Conservation (phyloP, 495 filamentous ascomycete genomes). For the Penicillium argentinense region DNA sequence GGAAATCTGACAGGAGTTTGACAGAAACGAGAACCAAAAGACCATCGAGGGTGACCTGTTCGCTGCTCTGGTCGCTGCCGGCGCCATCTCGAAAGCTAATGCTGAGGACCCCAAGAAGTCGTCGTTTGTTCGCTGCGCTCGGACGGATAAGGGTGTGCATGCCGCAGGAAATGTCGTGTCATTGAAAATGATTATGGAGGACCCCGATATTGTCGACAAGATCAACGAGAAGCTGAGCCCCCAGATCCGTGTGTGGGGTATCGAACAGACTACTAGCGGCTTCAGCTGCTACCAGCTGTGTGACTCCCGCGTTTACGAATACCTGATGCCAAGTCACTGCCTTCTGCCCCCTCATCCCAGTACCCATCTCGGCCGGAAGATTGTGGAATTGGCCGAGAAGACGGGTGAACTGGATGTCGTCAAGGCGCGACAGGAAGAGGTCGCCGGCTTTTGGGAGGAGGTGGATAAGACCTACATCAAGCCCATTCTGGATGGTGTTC, state of each 20-base stretch:
- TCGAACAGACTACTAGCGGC: slow-evolving; percentile 75
- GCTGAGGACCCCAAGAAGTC: slow-evolving; percentile 96
- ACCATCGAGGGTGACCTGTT: slow-evolving; percentile 98
- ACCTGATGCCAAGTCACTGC: slow-evolving; percentile 86
- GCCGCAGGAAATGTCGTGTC: slow-evolving; percentile 96
- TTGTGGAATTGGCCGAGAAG: slow-evolving; percentile 70
- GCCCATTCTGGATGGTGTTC: slow-evolving; percentile 63
- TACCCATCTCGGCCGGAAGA: slow-evolving; percentile 76
- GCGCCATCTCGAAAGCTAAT: slow-evolving; percentile 94
- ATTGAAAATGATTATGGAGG: slow-evolving; percentile 93
- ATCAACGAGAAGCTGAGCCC: slow-evolving; percentile 83
- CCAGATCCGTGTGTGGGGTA: slow-evolving; percentile 93
- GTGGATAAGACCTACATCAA: slow-evolving; percentile 74
- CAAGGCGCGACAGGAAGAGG: slow-evolving; percentile 68
- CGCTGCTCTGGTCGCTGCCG: slow-evolving; percentile 80
- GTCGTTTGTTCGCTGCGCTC: slow-evolving; percentile 85
- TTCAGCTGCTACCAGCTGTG: slow-evolving; percentile 93
- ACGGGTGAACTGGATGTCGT: slow-evolving; percentile 67
- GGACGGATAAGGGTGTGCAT: slow-evolving; percentile 97
- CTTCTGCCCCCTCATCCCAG: slow-evolving; percentile 90
- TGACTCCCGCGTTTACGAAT: slow-evolving; percentile 94
- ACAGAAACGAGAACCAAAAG: slow-evolving; percentile 63
- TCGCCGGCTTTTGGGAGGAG: slow-evolving; percentile 75
- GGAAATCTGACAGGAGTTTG: slow-evolving; percentile 14
- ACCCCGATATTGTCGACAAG: slow-evolving; percentile 78